Percentiles rank a stretch among this genome's conserved stretches.
These are phyloP conservation scores for Botrytis squamosa DNA, from an alignment of 2,329 filamentous ascomycete species.

Conservation along the genomic window DNA sequence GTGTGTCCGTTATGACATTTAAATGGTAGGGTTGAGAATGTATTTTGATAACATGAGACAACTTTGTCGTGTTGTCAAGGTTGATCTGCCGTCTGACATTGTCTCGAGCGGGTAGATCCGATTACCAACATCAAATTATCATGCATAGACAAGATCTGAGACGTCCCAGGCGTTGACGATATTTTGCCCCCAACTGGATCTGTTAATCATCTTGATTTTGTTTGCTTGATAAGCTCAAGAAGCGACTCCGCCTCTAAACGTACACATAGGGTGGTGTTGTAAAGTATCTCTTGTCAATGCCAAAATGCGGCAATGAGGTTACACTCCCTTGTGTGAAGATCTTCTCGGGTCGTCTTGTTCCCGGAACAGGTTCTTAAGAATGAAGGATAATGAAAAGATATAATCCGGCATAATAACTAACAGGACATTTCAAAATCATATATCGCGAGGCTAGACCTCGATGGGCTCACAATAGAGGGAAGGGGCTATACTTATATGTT, in stretches of 20 bases:
- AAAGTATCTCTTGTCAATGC: background rate
- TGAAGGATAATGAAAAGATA: background rate
- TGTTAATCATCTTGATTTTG: too few species aligned
- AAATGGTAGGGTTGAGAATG: background rate
- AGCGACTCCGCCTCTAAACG: background rate
- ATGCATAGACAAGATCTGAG: background rate
- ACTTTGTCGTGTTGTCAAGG: background rate
- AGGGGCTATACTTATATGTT: background rate
- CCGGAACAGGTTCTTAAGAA: background rate
- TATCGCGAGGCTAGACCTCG: background rate
- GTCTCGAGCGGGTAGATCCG: background rate
- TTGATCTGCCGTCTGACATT: background rate
- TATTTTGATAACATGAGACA: background rate
- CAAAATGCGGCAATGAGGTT: background rate
- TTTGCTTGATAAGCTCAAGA: background rate
- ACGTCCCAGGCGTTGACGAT: background rate
- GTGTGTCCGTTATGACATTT: rapidly evolving
- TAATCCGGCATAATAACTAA: background rate
- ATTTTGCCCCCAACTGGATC: background rate
- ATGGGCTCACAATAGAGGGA: background rate
- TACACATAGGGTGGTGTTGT: background rate
- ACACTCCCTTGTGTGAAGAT: background rate
- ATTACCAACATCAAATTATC: background rate
- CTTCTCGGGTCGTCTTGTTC: background rate
- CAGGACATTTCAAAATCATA: background rate